phyloP scores from a whole-genome alignment of 106 monocot genomes.

The Dactylorhiza incarnata region DNA sequence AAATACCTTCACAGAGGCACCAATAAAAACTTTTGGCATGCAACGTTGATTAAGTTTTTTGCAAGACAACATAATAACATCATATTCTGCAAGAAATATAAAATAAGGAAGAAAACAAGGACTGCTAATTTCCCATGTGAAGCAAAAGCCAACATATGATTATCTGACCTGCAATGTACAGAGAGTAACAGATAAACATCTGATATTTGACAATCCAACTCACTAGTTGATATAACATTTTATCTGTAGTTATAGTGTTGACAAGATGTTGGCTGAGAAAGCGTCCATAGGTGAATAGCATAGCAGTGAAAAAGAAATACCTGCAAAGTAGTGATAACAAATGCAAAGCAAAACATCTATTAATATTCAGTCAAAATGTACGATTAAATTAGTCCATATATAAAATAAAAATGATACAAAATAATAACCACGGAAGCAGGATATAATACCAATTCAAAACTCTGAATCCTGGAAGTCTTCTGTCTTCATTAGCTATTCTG shows the following conservation, averaged over 20 bases:
- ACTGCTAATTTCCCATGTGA: neutral
- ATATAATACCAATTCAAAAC: constrained; percentile 76
- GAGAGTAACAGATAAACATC: constrained; percentile 94
- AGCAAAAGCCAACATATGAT: neutral
- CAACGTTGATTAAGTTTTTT: too few relatives aligned
- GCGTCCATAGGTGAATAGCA: constrained; percentile 90
- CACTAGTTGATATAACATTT: constrained; percentile 76
- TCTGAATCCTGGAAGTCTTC: constrained; percentile 85
- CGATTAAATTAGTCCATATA: neutral
- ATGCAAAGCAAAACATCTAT: neutral
- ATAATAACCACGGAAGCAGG: neutral
- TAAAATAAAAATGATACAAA: neutral
- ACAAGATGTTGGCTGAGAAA: constrained; percentile 93
- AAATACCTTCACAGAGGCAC: too few relatives aligned
- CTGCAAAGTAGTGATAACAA: constrained; percentile 27
- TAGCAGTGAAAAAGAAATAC: constrained; percentile 53
- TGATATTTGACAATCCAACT: constrained; percentile 89
- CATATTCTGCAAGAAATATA: neutral
- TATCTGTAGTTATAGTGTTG: constrained; percentile 85
- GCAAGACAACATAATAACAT: neutral
- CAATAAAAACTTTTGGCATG: too few relatives aligned
- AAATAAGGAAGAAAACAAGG: neutral
- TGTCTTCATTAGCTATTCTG: constrained; percentile 79
- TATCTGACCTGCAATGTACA: constrained; percentile 67
- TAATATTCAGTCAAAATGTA: neutral